A percentile compares a stretch with the other conserved stretches of the same genome.
phyloP scores from a whole-genome alignment of 2,329 filamentous ascomycete species.

The Ampelomyces quisqualis region DNA sequence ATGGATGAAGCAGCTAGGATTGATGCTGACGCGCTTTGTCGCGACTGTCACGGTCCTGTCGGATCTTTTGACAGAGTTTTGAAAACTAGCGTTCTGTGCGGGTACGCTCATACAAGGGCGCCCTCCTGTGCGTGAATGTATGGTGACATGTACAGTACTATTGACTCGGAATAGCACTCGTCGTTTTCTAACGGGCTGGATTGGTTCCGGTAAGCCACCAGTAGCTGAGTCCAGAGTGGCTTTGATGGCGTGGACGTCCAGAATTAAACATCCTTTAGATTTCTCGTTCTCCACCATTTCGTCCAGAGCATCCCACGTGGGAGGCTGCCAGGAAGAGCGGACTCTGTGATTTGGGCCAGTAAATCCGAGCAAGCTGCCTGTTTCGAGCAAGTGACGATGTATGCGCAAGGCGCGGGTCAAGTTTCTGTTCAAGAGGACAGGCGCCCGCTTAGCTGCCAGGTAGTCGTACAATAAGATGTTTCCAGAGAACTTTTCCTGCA shows the following conservation, averaged over 20 bases:
- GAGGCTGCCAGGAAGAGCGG: conserved; percentile 25
- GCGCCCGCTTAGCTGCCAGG: conserved; percentile 20
- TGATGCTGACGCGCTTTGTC: conserved; percentile 22
- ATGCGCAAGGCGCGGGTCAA: conserved; percentile 20
- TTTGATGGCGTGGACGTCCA: conserved; percentile 24
- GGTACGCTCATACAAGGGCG: conserved; percentile 1
- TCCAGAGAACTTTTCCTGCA: conserved; percentile 20
- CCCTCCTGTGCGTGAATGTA: conserved; percentile 5
- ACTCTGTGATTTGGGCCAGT: conserved; percentile 1
- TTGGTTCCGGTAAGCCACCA: neutral
- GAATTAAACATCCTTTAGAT: conserved; percentile 18
- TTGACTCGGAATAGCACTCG: conserved; percentile 8
- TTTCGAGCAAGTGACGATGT: conserved; percentile 15
- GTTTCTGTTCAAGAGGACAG: conserved; percentile 31
- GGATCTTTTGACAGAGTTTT: conserved; percentile 1
- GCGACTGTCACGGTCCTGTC: conserved; percentile 5
- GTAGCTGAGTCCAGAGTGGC: too few species aligned
- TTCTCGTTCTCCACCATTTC: conserved; percentile 30
- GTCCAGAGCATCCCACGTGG: conserved; percentile 19
- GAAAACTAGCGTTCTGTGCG: conserved; percentile 7
- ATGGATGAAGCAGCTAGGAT: conserved; percentile 8
- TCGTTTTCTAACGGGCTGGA: conserved; percentile 1
- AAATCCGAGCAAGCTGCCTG: neutral
- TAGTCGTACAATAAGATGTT: conserved; percentile 32
- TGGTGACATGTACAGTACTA: too few species aligned